These are phyloP conservation scores for Citropsis articulata DNA, from an alignment of 345 rosid genomes.

Conservation along the genomic window DNA sequence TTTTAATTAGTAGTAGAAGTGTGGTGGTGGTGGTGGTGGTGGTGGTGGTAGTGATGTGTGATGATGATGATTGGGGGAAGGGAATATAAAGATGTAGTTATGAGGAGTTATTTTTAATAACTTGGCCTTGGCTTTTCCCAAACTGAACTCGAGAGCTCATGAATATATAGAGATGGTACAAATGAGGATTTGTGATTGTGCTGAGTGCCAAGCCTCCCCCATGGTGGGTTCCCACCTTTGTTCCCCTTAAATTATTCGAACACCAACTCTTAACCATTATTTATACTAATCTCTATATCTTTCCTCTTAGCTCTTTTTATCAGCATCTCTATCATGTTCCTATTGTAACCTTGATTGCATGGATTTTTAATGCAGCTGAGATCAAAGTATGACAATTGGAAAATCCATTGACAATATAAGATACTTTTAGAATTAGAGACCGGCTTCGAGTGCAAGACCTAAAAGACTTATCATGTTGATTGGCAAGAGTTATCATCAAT, in stretches of 20 bases:
- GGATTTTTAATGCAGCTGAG: constrained; percentile 8
- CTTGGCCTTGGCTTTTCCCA: constrained; percentile 44
- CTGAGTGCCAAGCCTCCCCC: constrained; percentile 17
- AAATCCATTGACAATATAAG: not conserved
- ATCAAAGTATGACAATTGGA: constrained; percentile 10
- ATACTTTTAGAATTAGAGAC: no score
- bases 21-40: constrained; percentile 5
- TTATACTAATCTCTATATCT: constrained; percentile 16
- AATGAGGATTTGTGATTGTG: constrained; percentile 21
- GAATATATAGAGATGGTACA: constrained; percentile 40
- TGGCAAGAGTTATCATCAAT: no score
- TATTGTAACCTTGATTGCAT: constrained; percentile 4
- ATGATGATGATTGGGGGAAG: constrained; percentile 9
- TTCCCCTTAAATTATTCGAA: constrained; percentile 29
- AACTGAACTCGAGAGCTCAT: constrained; percentile 47
- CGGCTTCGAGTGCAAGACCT: no score
- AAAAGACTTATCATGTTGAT: no score
- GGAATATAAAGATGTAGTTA: constrained; percentile 20
- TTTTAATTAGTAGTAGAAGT: no score
- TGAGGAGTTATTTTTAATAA: constrained; percentile 26
- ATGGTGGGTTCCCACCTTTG: constrained; percentile 45
- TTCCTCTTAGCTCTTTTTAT: constrained; percentile 7
- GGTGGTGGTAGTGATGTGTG: not conserved
- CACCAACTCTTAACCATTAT: constrained; percentile 25
- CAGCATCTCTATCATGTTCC: constrained; percentile 4